Base-by-base conservation (phyloP, 768 basidiomycete species). In the Lanmaoa rubissima region DNA sequence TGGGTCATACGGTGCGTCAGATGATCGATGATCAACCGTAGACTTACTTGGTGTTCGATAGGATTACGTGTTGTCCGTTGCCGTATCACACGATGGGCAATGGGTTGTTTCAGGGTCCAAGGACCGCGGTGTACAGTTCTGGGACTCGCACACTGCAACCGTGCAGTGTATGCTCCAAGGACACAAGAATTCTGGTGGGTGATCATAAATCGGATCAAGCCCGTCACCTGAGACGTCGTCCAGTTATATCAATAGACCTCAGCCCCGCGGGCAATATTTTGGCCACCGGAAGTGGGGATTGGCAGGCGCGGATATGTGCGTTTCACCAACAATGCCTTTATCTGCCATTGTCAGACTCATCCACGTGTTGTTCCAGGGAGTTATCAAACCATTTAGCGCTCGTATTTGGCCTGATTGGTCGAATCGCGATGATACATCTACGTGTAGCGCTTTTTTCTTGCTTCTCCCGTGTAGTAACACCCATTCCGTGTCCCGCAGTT, bases 61-160 rank as follows among this genome's bases (percentile, higher is more conserved):
- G 83, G 87, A 89, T 69, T 89, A 87, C 57, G 87, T 89, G 56
- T 77, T 89, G 49, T 83, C 82, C 45, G 86, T 87, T 45, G 85
- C 85, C 19, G 91, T 94, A 47, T 93, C 92, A 45, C 89, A 93
- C 60, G 95, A 98, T 72, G 92, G 92, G 58, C 85, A 91, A 61
- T 89, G 94, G 91, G 88, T 98, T 63, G 95, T 97, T 12, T 94
- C 92, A 12, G 96, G 97, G 50, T 88, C 86, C 36, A 98, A 98
- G 75, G 97, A 99, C 70, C 89, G 97, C 13, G 90, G 93, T 1
- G 94, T 99, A 53, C 92, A 95, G 71, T 94, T 96, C 69, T 93
- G 91, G 87, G 92, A 95, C 68, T 84, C 91, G 51, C 79, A 82
- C 60, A 81, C 80, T 13, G 87, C 84, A 40, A 82, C 85, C 41